Evolutionary conservation across 2,329 filamentous ascomycete genomes (phyloP), one percentile per base, ranked within the genome.

Genomic region (Calonectria montana): DNA sequence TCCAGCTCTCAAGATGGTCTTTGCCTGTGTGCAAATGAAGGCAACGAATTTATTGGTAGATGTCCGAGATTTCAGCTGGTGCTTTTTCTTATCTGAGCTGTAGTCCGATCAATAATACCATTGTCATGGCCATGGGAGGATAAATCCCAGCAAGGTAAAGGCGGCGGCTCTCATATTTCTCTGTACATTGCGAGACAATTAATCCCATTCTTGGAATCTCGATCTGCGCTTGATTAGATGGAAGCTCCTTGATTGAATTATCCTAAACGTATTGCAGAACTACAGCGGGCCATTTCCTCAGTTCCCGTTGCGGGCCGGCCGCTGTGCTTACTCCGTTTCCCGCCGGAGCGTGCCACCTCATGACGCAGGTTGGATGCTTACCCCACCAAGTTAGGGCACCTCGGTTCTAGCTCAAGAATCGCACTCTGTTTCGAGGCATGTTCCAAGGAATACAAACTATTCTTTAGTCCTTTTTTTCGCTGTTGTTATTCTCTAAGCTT

Each of bases 311-410:
- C 43, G 25, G 25, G 37, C 21, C 37, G 43, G 57, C 25, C 39
- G 25, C 18, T 39, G n/a, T 21, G 21, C 9, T 53, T 50, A 21
- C 23, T 27, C 25, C 43, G 21, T 53, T 61, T 16, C 61, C 74
- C 72, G 67, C 72, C 72, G 74, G 69, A 69, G 70, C 43, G 67
- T 74, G 47, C 72, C 65, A 68, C 67, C 63, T 5, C 18, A 23
- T 43, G 64, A 39, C 39, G 25, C 47, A 53, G 29, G 55, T 31
- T 45, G 31, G 53, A 55, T 57, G 23, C 21, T 7, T 12, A 45
- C 31, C 55, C 47, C 25, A 29, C 47, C 55, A 37, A 16, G 62
- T 31, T 53, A 57, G 62, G 31, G 10, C 53, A 2, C 59, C 18
- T 48, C 66, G 47, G 41, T 47, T 23, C 47, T 37, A 57, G 48